Conservation (phyloP, 192 early-diverging fungal genomes). For the Coemansia sp. region DNA sequence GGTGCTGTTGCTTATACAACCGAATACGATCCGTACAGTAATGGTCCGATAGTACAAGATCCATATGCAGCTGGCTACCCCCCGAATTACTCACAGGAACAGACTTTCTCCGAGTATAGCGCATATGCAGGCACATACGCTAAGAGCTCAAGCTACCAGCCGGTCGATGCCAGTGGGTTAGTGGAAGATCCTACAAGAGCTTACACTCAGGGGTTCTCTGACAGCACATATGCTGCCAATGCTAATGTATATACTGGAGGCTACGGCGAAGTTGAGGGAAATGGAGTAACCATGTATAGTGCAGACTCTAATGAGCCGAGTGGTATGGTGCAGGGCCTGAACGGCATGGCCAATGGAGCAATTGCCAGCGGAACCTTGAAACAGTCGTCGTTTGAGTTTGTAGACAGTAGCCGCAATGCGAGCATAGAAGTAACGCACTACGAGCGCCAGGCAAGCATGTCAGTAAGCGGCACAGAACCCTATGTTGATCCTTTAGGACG, state of each 20-base stretch:
- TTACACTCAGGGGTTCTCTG: background rate
- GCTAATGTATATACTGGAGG: background rate
- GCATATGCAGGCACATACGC: background rate
- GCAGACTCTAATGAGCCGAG: background rate
- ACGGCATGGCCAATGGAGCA: background rate
- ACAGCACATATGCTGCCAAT: background rate
- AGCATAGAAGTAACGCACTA: background rate
- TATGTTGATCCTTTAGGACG: slow-evolving; percentile 35
- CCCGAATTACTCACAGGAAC: background rate
- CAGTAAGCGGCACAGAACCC: background rate
- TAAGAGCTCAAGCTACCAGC: background rate
- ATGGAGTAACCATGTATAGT: background rate
- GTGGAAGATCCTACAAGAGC: too few species aligned
- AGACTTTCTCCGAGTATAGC: background rate
- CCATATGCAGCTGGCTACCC: background rate
- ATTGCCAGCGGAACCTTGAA: background rate
- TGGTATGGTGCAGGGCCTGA: background rate
- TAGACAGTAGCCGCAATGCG: background rate
- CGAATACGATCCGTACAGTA: background rate
- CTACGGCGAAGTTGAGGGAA: background rate
- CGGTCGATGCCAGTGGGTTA: background rate
- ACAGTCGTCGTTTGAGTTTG: background rate
- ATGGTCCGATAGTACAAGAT: slow-evolving; percentile 2
- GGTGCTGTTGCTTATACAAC: background rate
- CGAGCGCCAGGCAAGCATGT: background rate